These are phyloP conservation scores for Venustampulla echinocandica DNA, from an alignment of 495 filamentous ascomycete genomes.

Conservation along the genomic window DNA sequence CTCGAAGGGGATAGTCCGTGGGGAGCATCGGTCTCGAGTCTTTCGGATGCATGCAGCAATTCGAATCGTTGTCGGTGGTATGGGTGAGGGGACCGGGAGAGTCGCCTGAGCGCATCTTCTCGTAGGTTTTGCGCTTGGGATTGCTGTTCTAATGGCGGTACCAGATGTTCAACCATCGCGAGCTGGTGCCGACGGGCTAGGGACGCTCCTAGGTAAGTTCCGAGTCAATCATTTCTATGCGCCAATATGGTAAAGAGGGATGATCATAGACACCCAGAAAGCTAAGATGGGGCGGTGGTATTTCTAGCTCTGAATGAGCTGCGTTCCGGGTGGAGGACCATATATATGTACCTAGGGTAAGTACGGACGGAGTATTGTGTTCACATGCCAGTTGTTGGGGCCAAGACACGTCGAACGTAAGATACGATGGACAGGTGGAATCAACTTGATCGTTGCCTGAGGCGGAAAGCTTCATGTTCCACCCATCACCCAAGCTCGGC, in stretches of 20 bases:
- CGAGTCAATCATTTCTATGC: conserved; percentile 16
- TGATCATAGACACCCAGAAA: background rate
- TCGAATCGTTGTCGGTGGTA: conserved; percentile 52
- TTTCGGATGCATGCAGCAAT: conserved; percentile 33
- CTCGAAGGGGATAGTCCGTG: conserved; percentile 5
- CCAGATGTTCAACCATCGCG: conserved; percentile 21
- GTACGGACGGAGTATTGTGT: no score
- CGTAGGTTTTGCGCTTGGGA: conserved; percentile 15
- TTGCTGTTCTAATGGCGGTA: conserved; percentile 2
- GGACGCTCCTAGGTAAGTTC: background rate
- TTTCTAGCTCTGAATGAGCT: no score
- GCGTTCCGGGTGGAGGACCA: no score
- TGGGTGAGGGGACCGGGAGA: conserved; percentile 70
- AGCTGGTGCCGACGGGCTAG: background rate
- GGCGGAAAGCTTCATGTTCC: no score
- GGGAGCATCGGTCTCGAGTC: conserved; percentile 19
- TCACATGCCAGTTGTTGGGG: no score
- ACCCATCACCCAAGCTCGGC: no score
- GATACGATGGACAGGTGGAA: no score
- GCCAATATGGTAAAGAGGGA: background rate
- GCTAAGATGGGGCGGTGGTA: no score
- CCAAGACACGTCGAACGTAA: no score
- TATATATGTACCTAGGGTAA: no score
- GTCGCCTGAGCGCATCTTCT: conserved; percentile 36
- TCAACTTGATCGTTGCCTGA: no score